Evolutionary conservation across 768 basidiomycete species (phyloP), one percentile per base, ranked within the genome.

Genomic region (Termitomyces eurrhizus): DNA sequence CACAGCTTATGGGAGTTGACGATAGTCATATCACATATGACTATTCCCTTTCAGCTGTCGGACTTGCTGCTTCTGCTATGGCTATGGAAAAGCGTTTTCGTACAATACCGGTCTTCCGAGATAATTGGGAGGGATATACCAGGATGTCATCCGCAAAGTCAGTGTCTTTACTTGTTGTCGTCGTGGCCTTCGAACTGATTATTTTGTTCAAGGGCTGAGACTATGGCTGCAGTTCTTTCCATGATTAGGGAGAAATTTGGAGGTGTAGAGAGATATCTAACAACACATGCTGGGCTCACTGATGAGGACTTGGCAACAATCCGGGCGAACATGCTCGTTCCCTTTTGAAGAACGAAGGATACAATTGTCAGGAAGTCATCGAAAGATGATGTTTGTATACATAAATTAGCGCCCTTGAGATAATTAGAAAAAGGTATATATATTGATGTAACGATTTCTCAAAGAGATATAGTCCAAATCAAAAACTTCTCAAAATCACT

Each of bases 11-110:
- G 13, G 78, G 78, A 5, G 73, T 75, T 13, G 49, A 61, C 37
- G 78, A 80, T 64, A 72, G 74, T 14, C 70, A 72, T 36, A 78
- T 82, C 41, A 66, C 68, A 9, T 65, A 70, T 16, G 79, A 81
- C 59, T 81, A 82, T 59, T 66, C 70, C 1, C 66, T 80, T 52
- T 77, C 79, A 3, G 68, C 70, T 16, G 51, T 72, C 32, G 79
- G 78, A 3, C 69, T 78, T 16, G 70, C 73, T 57, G 76, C 78
- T 5, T 66, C 64, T 12, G 52, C 72, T 13, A 67, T 70, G 4
- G 57, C 70, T 42, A 59, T 82, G 18, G 61, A 69, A 3, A 67
- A 58, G 16, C 73, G 75, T 14, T 71, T 44, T 55, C 60, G 69
- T 49, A 66, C 73, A 18, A 63, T 71, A 24, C 64, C 69, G 9